Base-by-base conservation (phyloP, 345 rosid species). In the Hirschfeldia incana region DNA sequence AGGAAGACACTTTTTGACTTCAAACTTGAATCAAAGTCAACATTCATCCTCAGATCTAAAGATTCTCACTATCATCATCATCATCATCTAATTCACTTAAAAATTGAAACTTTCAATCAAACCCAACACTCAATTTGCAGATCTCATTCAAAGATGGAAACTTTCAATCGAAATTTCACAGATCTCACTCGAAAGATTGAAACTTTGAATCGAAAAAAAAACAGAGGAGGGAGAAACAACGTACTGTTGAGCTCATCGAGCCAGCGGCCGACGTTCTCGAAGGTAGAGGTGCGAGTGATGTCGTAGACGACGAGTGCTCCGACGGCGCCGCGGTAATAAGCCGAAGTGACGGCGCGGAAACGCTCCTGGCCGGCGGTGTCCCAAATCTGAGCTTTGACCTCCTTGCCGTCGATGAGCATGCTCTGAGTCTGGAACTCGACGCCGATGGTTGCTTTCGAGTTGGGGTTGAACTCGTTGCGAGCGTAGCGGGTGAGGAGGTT, bases 371-470 rank as follows among this genome's bases (percentile, higher is more conserved):
- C 98, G 15, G 98, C 98, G 72, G 98, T 93, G 76, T 93, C 98
- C 98, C 98, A 93, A 90, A 93, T 91, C 95, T 93, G 97, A 60
- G 97, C 98, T 42, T 93, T 91, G 21, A 93, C 88, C n/a, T 93
- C 95, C 68, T 91, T 92, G 16, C 95, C 95, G n/a, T 90, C 92
- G 73, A 93, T 89, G 59, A 89, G 87, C 88, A 92, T 85, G 76
- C 87, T 86, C 84, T 91, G 97, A 37, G 98, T 91, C 88, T 93
- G 98, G 65, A 93, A 93, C 86, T 93, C 98, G 6, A 91, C 97
- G n/a, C 97, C 98, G 33, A 93, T 93, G 9, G 98, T 93, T 2
- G 98, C 94, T 75, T 93, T 93, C 3, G 97, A 93, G 82, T 93
- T 90, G 2, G 89, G 89, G 61, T 93, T 93, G 87, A 93, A 93